Base-by-base conservation (phyloP, 495 filamentous ascomycete genomes). In the Cladorrhinum samala region DNA sequence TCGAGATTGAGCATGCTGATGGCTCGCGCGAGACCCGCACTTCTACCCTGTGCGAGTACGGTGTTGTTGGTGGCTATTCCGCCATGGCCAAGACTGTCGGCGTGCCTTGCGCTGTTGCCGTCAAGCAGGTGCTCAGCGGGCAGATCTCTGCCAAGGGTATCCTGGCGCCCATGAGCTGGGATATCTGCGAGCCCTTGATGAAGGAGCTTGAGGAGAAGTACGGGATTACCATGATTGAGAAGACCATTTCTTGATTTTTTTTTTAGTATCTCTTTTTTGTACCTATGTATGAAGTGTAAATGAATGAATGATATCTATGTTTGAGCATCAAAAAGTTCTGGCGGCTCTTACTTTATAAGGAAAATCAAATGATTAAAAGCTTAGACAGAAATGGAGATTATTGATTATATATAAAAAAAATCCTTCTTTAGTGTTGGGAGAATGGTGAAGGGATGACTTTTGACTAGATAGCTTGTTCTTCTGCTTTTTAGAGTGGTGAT, bases 21-120 rank as follows among this genome's bases (percentile, higher is more conserved):
- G 72, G 73, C 49, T 68, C 63, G 49, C 72, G 82, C 66, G 85
- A 95, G 78, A 88, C 81, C 36, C 77, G 83, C 41, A 91, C 88
- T 7, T 86, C 81, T 37, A 96, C 91, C 11, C 80, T 96, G 7
- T 78, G 77, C 69, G 92, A 94, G 66, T 95, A 95, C 66, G 92
- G 93, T 61, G 83, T 83, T 60, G 84, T 87, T 9, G 76, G 79
- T 47, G 85, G 88, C 20, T 95, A 93, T 75, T 87, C 82, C 6
- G 86, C 89, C 42, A 96, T 96, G 92, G 91, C 91, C 24, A 90
- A 88, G 73, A 52, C 55, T 45, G 57, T 67, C 40, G 66, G 61
- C 61, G 72, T 61, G 62, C 75, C 64, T 25, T 71, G 67, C 62
- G 63, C 56, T 21, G 64, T 71, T 8, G 88, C 88, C 45, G 82